Evolutionary conservation across 305 asterid species (phyloP).

Genomic region (Solanum aculeatissimum): DNA sequence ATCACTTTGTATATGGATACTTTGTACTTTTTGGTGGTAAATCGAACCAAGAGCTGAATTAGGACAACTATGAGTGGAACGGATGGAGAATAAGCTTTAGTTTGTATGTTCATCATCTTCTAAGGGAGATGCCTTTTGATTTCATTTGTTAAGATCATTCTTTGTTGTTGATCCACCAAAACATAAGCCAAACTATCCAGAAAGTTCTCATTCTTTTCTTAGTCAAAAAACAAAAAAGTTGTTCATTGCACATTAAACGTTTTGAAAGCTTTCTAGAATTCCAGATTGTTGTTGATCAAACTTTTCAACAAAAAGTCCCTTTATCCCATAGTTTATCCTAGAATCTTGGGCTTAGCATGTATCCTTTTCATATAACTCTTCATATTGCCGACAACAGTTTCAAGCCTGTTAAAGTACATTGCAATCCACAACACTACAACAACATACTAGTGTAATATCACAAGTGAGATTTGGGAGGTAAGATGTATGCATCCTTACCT

Average conservation of each 20-base stretch:
- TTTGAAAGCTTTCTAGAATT: not conserved
- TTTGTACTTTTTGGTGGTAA: not conserved
- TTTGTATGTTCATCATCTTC: not conserved
- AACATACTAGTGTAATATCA: too few species aligned
- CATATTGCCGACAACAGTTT: not conserved
- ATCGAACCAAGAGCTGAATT: too few species aligned
- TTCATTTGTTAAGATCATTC: not conserved
- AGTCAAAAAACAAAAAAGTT: not conserved
- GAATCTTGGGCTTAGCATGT: not conserved
- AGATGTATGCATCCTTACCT: too few species aligned
- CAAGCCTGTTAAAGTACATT: too few species aligned
- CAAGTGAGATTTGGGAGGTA: too few species aligned
- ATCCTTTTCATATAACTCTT: not conserved
- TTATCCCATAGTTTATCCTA: not conserved
- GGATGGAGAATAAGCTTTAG: too few species aligned
- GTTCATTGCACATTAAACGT: not conserved
- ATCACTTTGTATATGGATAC: not conserved
- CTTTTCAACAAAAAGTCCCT: not conserved
- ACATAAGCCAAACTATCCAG: not conserved
- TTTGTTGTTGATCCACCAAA: not conserved
- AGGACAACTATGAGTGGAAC: too few species aligned
- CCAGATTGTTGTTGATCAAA: not conserved
- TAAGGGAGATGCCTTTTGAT: not conserved
- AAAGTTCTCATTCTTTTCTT: not conserved
- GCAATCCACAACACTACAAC: too few species aligned